Evolutionary conservation across 1,139 yeast genomes (phyloP), one percentile per base, ranked within the genome.

Genomic region (Sugiyamaella xylanicola): DNA sequence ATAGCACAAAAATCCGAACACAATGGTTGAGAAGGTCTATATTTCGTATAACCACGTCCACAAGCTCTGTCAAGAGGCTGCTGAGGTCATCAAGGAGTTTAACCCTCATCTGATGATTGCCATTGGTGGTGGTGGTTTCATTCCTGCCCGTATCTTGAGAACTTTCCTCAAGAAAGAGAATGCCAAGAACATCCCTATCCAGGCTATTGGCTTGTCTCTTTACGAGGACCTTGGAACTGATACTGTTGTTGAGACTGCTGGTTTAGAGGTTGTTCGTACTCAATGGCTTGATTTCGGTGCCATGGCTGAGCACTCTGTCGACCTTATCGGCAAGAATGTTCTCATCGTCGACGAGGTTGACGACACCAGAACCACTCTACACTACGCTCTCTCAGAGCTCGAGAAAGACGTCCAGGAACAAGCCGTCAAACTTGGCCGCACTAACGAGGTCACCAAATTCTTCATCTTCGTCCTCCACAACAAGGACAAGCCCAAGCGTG

Each of bases 271-370:
- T 45, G 86, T 89, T 47, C 85, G 97, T 74, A 88, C 96, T 52
- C 98, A 92, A 75, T 92, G 98, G 98, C 83, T 92, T 56, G 97
- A 92, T 73, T 91, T 90, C 73, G 75, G 78, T 49, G 72, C 81
- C 15, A 70, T 82, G 51, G 77, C 78, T 54, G 77, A 81, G 67
- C 86, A 84, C 69, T 81, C 85, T 52, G 72, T 82, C 51, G 84
- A 84, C 59, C 79, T 89, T 63, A 86, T 89, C 52, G 95, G 95
- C 63, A 90, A 89, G 74, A 86, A 83, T 68, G 78, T 90, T 39
- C 76, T 90, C 69, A 87, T 91, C 67, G 93, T 91, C 59, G 97
- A 91, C 69, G 97, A 91, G 73, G 97, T 91, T 48, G 97, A 91
- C 72, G 97, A 91, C 71, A 90, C 97, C 51, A 85, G 97, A 79